Base-by-base conservation (phyloP, 805 yeast genomes). In the Lachancea meyersii region DNA sequence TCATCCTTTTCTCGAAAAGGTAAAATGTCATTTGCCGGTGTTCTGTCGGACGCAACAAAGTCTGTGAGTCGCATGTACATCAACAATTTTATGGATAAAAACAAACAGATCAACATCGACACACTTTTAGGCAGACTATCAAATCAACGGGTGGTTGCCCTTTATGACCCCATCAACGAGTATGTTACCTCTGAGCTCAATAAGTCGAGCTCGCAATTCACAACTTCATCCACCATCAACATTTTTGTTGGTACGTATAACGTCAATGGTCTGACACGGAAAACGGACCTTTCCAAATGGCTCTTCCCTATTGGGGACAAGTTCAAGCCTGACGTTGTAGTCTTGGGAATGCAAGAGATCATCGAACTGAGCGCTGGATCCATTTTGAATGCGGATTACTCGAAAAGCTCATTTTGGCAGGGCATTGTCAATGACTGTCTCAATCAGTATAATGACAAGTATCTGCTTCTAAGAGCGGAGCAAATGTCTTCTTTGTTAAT, bases 1-100 rank as follows among this genome's bases (percentile, higher is more conserved):
- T 86, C 96, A 0, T 87, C 96, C 3, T 93, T 84, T 57, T 86
- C 97, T 1, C 76, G 99, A 58, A 81, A 86, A 22, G 98, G 98
- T 19, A 91, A 89, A 56, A 88, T 89, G 97, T 87, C 91, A 34
- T 67, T 93, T 42, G 97, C 97, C 0, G 97, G 97, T 27, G 96
- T 97, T 0, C 65, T 93, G n/a, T 84, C 96, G 0, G 99, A 93
- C 65, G 96, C 94, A 3, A 88, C 97, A 1, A 93, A 93, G 64
- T 86, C 96, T 0, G 96, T 93, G 7, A 82, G 95, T 32, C 73
- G 99, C 63, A 80, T 93, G 77, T 93, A 93, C 61, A 91, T 93
- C 60, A 93, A 93, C 65, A 91, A 94, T 49, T 93, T 93, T 64
- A 89, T 87, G 55, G 99, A 93, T 64, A 85, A 85, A 53, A 81